Evolutionary conservation across 2,329 filamentous ascomycete genomes (phyloP), one percentile per base, ranked within the genome.

Genomic region (Pseudogymnoascus sp.): DNA sequence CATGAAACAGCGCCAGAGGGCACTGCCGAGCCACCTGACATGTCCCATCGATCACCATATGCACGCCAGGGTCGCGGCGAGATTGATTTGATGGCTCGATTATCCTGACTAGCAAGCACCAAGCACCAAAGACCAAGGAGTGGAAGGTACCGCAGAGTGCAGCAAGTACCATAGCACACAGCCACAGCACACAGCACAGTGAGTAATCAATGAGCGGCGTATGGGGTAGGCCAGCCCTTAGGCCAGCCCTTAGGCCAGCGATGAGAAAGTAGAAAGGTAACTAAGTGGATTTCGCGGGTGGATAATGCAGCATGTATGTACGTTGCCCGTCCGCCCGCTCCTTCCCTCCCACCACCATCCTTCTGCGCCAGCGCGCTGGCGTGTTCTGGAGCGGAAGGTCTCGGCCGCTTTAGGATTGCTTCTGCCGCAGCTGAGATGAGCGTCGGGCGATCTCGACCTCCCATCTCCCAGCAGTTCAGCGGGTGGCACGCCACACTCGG

Each of bases 21-120:
- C 47, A 53, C 47, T 53, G 47, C 47, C 47, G 47, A 53, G 47
- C 47, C 47, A 53, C 47, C 47, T 53, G 47, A 53, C 44, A 50
- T 50, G 44, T 50, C 44, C 44, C 47, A 53, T 53, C 47, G 47
- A 53, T 53, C 47, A 31, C 24, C 47, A 53, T 31, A 53, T 53
- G 47, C 47, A 31, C 14, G 47, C 26, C 26, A 19, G 47, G 47
- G 47, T 19, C 26, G 24, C 10, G 47, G 47, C 47, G 26, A 53
- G 26, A 53, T 53, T 53, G 47, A 16, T 6, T 31, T 19, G 14
- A 24, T 16, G 44, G 47, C n/a, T 31, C 26, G 26, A 19, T 14
- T 11, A 16, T 53, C 47, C 7, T 16, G 47, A 31, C 26, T 31
- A 53, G 47, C 24, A 53, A 50, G 44, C 21, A 50, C 21, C 42